These are phyloP conservation scores for Lentithecium fluviatile DNA, from an alignment of 495 filamentous ascomycete species.

Conservation along the genomic window DNA sequence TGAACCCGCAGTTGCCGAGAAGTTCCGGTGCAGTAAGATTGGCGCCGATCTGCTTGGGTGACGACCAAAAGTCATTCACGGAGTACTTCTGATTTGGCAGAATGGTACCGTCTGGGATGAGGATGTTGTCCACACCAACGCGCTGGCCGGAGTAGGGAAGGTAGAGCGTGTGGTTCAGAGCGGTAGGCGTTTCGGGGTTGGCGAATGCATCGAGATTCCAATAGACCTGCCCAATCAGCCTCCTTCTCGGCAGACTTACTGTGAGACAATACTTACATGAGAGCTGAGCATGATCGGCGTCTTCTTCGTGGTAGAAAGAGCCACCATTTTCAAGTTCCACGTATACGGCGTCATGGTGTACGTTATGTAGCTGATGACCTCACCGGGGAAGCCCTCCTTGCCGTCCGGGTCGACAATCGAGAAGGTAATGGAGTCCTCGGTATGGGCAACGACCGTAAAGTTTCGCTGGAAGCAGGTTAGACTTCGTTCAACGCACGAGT, in stretches of 20 bases:
- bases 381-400: slow-evolving; percentile 75
- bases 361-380: slow-evolving; percentile 73
- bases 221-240: slow-evolving; percentile 57
- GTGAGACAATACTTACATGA: slow-evolving; percentile 47
- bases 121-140: slow-evolving; percentile 69
- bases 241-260: background rate
- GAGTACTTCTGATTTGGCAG: slow-evolving; percentile 54
- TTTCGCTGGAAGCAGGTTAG: slow-evolving; percentile 54
- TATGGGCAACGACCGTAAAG: slow-evolving; percentile 71
- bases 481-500: background rate
- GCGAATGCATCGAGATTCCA: slow-evolving; percentile 85
- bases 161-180: slow-evolving; percentile 69
- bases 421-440: slow-evolving; percentile 71
- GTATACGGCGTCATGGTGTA: slow-evolving; percentile 54
- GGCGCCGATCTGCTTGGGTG: slow-evolving; percentile 71
- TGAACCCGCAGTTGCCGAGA: slow-evolving; percentile 52
- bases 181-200: slow-evolving; percentile 52
- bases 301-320: slow-evolving; percentile 42
- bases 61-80: slow-evolving; percentile 69
- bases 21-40: slow-evolving; percentile 60
- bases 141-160: slow-evolving; percentile 70
- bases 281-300: slow-evolving; percentile 65
- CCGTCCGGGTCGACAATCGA: slow-evolving; percentile 67
- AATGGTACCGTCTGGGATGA: slow-evolving; percentile 77
- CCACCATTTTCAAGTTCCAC: slow-evolving; percentile 45